Percentiles rank a stretch among this genome's conserved stretches.
phyloP scores from a whole-genome alignment of 1,284 basidiomycete genomes.

The Trametes hirsuta region DNA sequence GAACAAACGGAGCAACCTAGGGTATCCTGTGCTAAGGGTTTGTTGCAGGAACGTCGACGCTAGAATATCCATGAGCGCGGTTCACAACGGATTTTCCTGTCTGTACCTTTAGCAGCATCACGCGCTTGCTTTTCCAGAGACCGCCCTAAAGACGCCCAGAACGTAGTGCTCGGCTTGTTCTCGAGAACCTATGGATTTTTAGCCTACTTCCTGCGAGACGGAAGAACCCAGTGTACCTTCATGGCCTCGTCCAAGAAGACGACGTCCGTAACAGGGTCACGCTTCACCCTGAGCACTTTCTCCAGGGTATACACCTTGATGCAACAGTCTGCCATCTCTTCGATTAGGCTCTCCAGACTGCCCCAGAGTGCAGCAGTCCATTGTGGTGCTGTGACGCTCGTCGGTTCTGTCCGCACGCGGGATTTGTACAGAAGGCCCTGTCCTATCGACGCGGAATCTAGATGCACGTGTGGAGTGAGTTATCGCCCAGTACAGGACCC shows the following conservation, averaged over 20 bases:
- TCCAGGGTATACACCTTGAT: conserved; percentile 95
- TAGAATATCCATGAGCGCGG: conserved; percentile 31
- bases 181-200: conserved; percentile 61
- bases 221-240: conserved; percentile 57
- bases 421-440: conserved; percentile 68
- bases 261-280: conserved; percentile 74
- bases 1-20: conserved; percentile 84
- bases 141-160: conserved; percentile 86
- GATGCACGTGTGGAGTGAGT: background rate
- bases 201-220: too few relatives aligned
- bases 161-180: conserved; percentile 86
- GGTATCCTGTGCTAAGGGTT: conserved; percentile 84
- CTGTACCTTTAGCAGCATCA: conserved; percentile 72
- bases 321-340: conserved; percentile 90
- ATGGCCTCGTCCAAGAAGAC: conserved; percentile 91
- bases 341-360: conserved; percentile 80
- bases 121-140: conserved; percentile 81
- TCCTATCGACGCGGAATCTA: conserved; percentile 47
- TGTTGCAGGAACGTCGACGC: conserved; percentile 87
- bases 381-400: conserved; percentile 78
- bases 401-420: conserved; percentile 84
- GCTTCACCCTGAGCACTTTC: conserved; percentile 90
- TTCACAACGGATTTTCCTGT: background rate
- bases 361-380: conserved; percentile 85
- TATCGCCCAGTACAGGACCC: background rate